phyloP scores from a whole-genome alignment of 192 early-diverging fungal species.

The Coemansia umbellata region DNA sequence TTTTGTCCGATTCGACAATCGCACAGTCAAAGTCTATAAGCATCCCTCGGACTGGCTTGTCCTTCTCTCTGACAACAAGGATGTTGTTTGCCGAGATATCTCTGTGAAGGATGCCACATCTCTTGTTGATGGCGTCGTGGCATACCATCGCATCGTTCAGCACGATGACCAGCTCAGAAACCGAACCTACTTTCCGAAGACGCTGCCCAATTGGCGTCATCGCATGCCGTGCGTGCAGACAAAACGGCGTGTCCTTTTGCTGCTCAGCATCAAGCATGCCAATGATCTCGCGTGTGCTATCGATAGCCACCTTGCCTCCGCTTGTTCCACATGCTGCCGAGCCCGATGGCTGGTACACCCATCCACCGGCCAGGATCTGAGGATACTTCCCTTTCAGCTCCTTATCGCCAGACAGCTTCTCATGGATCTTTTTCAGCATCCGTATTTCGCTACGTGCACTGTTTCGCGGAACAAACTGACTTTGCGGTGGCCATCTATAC shows the following conservation, averaged over 20 bases:
- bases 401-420: neutral
- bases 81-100: conserved; percentile 31
- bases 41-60: neutral
- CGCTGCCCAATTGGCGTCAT: neutral
- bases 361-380: conserved; percentile 1
- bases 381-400: neutral
- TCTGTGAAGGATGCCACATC: conserved; percentile 12
- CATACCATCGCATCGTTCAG: conserved; percentile 11
- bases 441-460: neutral
- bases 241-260: too few relatives aligned
- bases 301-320: conserved; percentile 9
- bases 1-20: neutral
- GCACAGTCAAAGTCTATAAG: conserved; percentile 23
- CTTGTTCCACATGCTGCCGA: neutral
- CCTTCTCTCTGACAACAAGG: neutral
- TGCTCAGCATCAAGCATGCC: too few relatives aligned
- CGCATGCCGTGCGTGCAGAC: conserved; percentile 7
- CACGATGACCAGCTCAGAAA: conserved; percentile 16
- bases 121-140: neutral
- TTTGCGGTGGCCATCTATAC: conserved; percentile 2
- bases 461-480: neutral
- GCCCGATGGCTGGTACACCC: neutral
- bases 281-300: conserved; percentile 2
- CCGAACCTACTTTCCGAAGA: neutral
- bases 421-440: neutral